Percentiles rank a stretch among this genome's conserved stretches.
Conservation (phyloP, 148 eudicot genomes). For the Cornus florida region DNA sequence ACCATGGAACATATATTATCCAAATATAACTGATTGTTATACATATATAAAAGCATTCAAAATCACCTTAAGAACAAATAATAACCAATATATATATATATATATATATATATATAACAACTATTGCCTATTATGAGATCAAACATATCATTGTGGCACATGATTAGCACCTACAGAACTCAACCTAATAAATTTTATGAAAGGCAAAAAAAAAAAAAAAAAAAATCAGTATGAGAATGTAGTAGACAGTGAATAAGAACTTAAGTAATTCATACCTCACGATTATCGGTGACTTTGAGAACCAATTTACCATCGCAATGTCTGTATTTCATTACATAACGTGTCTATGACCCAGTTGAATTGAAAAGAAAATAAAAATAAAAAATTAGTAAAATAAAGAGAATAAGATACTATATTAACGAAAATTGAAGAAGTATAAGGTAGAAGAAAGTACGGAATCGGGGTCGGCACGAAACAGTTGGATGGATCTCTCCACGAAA, state of each 20-base stretch:
- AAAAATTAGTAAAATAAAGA: not conserved
- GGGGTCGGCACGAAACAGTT: slow-evolving; percentile 66
- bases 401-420: too few species aligned
- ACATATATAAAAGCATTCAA: not conserved
- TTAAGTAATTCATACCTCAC: slow-evolving; percentile 37
- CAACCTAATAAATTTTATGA: too few species aligned
- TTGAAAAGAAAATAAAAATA: not conserved
- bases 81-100: too few species aligned
- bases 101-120: not conserved
- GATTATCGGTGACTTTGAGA: slow-evolving; percentile 76
- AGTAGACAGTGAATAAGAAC: too few species aligned
- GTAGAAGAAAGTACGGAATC: slow-evolving; percentile 40
- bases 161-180: not conserved
- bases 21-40: not conserved
- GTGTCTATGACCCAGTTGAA: slow-evolving; percentile 34
- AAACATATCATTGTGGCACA: not conserved
- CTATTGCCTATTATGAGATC: not conserved
- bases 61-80: not conserved
- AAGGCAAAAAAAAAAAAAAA: too few species aligned
- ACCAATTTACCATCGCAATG: slow-evolving; percentile 79
- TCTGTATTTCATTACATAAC: slow-evolving; percentile 70
- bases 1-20: too few species aligned
- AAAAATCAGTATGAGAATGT: not conserved
- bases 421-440: too few species aligned
- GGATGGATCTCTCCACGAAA: slow-evolving; percentile 73